A percentile compares a stretch with the other conserved stretches of the same genome.
Evolutionary conservation across 768 basidiomycete species (phyloP).

Genomic region (Udeniomyces megalosporus): DNA sequence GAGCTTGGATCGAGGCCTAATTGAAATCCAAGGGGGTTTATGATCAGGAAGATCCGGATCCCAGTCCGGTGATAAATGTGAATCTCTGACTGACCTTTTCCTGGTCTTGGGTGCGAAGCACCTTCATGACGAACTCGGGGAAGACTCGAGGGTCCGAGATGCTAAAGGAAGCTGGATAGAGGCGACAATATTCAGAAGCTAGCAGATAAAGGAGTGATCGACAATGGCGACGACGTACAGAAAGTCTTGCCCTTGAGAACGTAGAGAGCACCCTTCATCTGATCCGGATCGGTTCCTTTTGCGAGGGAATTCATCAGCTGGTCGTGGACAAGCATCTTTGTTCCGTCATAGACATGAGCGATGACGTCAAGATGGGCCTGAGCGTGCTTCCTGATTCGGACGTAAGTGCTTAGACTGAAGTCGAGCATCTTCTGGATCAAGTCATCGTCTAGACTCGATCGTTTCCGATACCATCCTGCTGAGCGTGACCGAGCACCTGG

Average conservation of each 20-base stretch:
- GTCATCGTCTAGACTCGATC: conserved; percentile 56
- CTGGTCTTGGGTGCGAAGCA: conserved; percentile 31
- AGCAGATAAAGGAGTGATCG: not conserved
- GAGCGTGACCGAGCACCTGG: conserved; percentile 60
- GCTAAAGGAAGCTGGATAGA: conserved; percentile 5
- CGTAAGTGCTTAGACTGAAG: conserved; percentile 63
- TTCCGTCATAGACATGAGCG: conserved; percentile 42
- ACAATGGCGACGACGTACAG: conserved; percentile 30
- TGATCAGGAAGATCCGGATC: too few species aligned
- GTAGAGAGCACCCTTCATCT: conserved; percentile 82
- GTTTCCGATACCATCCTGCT: conserved; percentile 55
- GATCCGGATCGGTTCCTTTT: conserved; percentile 62
- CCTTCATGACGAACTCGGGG: conserved; percentile 5
- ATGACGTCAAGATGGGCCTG: conserved; percentile 32
- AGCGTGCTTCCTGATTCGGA: conserved; percentile 34
- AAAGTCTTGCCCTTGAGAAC: conserved; percentile 53
- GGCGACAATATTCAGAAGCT: too few species aligned
- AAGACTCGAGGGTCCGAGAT: conserved; percentile 11
- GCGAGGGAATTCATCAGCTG: conserved; percentile 24
- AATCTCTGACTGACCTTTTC: conserved; percentile 48
- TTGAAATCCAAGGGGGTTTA: too few species aligned
- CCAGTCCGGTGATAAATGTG: not conserved
- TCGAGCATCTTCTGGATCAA: conserved; percentile 53
- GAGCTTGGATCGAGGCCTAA: conserved; percentile 66
- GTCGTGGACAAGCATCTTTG: conserved; percentile 26